phyloP scores from a whole-genome alignment of 2,329 filamentous ascomycete genomes.

The Trichoderma sp. region DNA sequence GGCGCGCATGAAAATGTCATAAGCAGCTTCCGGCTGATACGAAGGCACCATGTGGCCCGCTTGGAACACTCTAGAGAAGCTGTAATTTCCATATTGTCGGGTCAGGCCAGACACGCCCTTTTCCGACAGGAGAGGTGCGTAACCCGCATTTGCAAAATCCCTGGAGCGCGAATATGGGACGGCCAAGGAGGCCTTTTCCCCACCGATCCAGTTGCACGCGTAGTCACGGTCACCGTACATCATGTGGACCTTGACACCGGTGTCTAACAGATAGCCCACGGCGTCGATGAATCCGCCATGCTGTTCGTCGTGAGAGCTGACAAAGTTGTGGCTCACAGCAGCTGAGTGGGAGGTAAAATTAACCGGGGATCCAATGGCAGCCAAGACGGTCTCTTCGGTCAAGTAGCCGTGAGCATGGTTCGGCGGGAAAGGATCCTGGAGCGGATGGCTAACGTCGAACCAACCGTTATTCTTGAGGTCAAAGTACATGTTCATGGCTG shows the following conservation, averaged over 20 bases:
- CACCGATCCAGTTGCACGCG: conserved; percentile 65
- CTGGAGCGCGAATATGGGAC: conserved; percentile 48
- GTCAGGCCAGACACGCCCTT: conserved; percentile 63
- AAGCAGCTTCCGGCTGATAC: conserved; percentile 56
- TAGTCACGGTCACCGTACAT: conserved; percentile 65
- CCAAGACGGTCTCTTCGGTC: conserved; percentile 52
- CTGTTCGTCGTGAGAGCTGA: conserved; percentile 59
- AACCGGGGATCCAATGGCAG: conserved; percentile 58
- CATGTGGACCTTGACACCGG: conserved; percentile 65
- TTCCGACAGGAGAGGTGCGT: conserved; percentile 65
- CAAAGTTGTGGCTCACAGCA: conserved; percentile 51
- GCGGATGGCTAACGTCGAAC: conserved; percentile 59
- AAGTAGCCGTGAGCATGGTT: conserved; percentile 61
- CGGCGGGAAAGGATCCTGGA: conserved; percentile 59
- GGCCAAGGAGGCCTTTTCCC: conserved; percentile 64
- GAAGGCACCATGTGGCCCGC: conserved; percentile 61
- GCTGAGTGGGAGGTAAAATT: conserved; percentile 50
- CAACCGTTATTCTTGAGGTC: conserved; percentile 50
- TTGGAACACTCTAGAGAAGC: conserved; percentile 63
- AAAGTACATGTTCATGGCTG: conserved; percentile 55
- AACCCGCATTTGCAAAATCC: conserved; percentile 60
- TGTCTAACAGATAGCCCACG: conserved; percentile 57
- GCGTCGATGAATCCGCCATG: conserved; percentile 46
- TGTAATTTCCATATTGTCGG: conserved; percentile 70
- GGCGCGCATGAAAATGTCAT: conserved; percentile 58